Evolutionary conservation across 1,284 basidiomycete species (phyloP).

Genomic region (Leccinum subfulvum): DNA sequence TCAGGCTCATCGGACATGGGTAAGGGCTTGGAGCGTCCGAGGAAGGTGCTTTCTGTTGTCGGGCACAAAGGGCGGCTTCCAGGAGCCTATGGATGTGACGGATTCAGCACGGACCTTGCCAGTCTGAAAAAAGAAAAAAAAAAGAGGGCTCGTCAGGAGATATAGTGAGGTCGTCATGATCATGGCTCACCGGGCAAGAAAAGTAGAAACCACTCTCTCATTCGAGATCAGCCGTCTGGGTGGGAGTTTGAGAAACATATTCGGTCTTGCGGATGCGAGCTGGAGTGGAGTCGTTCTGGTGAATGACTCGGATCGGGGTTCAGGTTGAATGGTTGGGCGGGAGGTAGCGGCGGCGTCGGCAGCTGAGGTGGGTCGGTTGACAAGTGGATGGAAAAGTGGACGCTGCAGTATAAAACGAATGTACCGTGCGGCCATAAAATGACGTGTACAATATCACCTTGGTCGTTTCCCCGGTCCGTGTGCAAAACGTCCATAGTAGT

Average conservation of each 20-base stretch:
- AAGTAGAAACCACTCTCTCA: constrained; percentile 22
- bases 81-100: constrained; percentile 29
- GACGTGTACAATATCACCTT: too few relatives aligned
- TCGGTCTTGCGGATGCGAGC: constrained; percentile 17
- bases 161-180: constrained; percentile 20
- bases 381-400: too few relatives aligned
- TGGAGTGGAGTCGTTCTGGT: too few relatives aligned
- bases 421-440: too few relatives aligned
- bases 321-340: not conserved
- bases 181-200: constrained; percentile 14
- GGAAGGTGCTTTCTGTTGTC: constrained; percentile 23
- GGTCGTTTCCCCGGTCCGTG: too few relatives aligned
- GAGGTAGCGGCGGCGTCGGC: too few relatives aligned
- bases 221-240: constrained; percentile 20
- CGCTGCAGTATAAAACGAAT: too few relatives aligned
- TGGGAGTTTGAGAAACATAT: constrained; percentile 19
- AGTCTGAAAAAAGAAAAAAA: constrained; percentile 10
- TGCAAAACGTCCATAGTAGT: too few relatives aligned
- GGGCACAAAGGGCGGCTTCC: constrained; percentile 27
- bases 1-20: constrained; percentile 30
- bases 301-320: constrained; percentile 7
- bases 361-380: constrained; percentile 1
- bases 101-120: constrained; percentile 32
- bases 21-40: constrained; percentile 24
- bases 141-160: constrained; percentile 23